Conservation (phyloP, 164 flowering plant genomes). For the Nymphaea colorata region DNA sequence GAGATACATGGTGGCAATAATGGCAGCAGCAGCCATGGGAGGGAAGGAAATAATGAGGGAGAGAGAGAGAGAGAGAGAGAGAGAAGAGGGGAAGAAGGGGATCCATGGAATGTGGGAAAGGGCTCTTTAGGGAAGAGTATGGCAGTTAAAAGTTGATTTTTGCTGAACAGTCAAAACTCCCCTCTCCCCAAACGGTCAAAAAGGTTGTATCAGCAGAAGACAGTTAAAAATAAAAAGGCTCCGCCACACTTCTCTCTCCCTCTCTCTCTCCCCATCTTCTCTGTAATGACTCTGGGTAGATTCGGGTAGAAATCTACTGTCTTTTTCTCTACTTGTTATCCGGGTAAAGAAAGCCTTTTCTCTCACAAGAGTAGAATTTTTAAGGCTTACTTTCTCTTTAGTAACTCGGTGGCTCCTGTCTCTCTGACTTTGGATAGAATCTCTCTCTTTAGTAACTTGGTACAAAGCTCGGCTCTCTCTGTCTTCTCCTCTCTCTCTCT, state of each 20-base stretch:
- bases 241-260: not conserved
- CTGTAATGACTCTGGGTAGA: not conserved
- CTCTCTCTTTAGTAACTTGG: not conserved
- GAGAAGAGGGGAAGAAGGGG: conserved; percentile 9
- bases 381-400: not conserved
- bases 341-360: not conserved
- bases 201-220: not conserved
- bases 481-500: not conserved
- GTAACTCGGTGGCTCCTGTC: not conserved
- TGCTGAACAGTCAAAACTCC: conserved; percentile 9
- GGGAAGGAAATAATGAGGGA: not conserved
- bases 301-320: not conserved
- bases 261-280: not conserved
- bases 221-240: conserved; percentile 2
- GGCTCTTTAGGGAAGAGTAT: conserved; percentile 10
- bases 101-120: conserved; percentile 18
- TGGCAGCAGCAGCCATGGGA: conserved; percentile 10
- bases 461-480: not conserved
- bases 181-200: conserved; percentile 3
- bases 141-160: conserved; percentile 13
- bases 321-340: not conserved
- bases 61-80: not conserved
- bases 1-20: conserved; percentile 27
- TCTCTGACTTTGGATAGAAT: not conserved
- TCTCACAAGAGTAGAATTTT: not conserved